A percentile compares a stretch with the other conserved stretches of the same genome.
phyloP scores from a whole-genome alignment of 164 flowering plant species.

The Nymphaea thermarum region DNA sequence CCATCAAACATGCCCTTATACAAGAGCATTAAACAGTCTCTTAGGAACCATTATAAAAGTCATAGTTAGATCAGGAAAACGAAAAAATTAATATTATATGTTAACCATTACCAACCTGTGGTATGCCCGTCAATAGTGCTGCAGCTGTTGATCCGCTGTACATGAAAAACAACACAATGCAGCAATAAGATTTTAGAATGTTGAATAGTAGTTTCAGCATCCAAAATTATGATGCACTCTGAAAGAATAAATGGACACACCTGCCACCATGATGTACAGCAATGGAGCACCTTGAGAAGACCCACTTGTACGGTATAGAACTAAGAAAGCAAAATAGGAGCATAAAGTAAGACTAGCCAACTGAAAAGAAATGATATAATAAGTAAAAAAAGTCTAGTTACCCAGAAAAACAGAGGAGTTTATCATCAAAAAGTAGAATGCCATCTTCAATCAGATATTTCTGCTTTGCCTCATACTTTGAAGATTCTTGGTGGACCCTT shows the following conservation, averaged over 20 bases:
- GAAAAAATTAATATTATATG: no score
- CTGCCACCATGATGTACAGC: constrained; percentile 96
- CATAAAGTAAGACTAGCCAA: background rate
- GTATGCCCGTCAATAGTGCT: constrained; percentile 73
- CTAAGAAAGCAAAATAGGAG: constrained; percentile 21
- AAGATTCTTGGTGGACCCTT: constrained; percentile 19
- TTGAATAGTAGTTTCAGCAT: background rate
- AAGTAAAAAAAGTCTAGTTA: constrained; percentile 13
- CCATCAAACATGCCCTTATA: no score
- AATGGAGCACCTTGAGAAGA: constrained; percentile 65
- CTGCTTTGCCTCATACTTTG: constrained; percentile 11
- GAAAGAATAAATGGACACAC: constrained; percentile 14
- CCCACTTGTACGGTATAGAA: constrained; percentile 69
- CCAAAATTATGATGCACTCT: no score
- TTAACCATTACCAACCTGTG: constrained; percentile 45
- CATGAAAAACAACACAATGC: constrained; percentile 3
- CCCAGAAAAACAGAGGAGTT: constrained; percentile 82
- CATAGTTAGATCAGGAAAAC: no score
- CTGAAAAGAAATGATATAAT: background rate
- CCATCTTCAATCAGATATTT: constrained; percentile 20
- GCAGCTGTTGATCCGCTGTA: constrained; percentile 91
- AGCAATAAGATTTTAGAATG: background rate
- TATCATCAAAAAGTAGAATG: constrained; percentile 33
- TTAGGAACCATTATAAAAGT: no score
- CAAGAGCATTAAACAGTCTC: no score